Conservation (phyloP, 116 monocot genomes). For the Iris pallida region DNA sequence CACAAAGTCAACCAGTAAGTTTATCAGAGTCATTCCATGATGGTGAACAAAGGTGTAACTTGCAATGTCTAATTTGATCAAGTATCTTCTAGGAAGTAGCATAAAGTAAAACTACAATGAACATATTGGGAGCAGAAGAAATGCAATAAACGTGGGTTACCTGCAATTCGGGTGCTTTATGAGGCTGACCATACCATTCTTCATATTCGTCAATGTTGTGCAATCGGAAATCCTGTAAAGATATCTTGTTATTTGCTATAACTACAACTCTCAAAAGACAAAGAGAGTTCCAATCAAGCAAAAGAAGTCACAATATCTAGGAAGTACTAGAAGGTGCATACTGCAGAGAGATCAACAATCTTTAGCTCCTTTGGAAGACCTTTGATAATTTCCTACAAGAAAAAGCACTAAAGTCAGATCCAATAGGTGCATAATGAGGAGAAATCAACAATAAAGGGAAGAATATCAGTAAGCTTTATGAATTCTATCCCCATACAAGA, state of each 20-base stretch:
- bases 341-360: slow-evolving; percentile 97
- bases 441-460: not conserved
- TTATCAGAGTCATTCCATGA: too few relatives aligned
- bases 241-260: not conserved
- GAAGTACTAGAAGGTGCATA: slow-evolving; percentile 22
- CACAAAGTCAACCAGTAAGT: too few relatives aligned
- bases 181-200: slow-evolving; percentile 93
- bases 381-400: slow-evolving; percentile 84
- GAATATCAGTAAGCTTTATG: not conserved
- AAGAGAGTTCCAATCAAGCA: not conserved
- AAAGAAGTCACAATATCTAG: slow-evolving; percentile 4
- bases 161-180: slow-evolving; percentile 90
- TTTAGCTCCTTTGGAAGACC: slow-evolving; percentile 62
- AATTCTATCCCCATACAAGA: not conserved
- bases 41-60: too few relatives aligned
- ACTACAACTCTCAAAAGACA: not conserved
- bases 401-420: slow-evolving; percentile 12
- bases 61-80: too few relatives aligned
- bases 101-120: too few relatives aligned
- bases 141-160: slow-evolving; percentile 15
- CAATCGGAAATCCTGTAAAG: slow-evolving; percentile 82
- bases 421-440: not conserved
- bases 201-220: slow-evolving; percentile 68
- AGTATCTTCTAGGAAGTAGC: too few relatives aligned
- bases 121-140: too few relatives aligned